Evolutionary conservation across 108 stramenopile species (phyloP), one percentile per base, ranked within the genome.

Genomic region (Skeletonema potamos): DNA sequence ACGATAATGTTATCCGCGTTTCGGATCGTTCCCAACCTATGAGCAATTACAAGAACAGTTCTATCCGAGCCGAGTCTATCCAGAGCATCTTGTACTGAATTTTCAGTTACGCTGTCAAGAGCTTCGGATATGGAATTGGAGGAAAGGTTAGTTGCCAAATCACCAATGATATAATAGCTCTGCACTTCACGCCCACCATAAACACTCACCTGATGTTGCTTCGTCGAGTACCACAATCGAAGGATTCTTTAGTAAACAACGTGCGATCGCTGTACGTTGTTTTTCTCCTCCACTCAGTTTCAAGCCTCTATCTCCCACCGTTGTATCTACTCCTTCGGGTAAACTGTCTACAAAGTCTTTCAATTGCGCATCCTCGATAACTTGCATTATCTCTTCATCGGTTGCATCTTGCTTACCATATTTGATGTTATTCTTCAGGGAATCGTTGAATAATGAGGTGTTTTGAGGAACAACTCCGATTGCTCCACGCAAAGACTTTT

Each of bases 1-100:
- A 99, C 99, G 61, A 98, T 72, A 72, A 99, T 99, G 62, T 98
- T 96, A 73, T 99, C 97, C 2, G 98, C 97, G 56, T 94, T 86
- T 56, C 92, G 87, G 65, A 98, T 93, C 11, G 99, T 99, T 29
- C 96, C 94, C 10, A 99, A 74, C 57, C 99, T 82, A 79, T 99
- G 99, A 0, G 99, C 99, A 79, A 99, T 98, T n/a, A 98, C 94
- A 37, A 99, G 46, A 17, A 89, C 89, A 9, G 99, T 99, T 6
- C 98, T 76, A 27, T 96, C 82, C 15, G 69, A 73, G 17, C 91
- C 92, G 33, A 98, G 76, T 18, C 87, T 77, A 84, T 99, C 97
- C 27, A 99, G 85, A 18, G 99, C 99, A 66, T 99, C 96, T 72
- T 99, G 97, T 15, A 98, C 93, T 22, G 84, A 84, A 33, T 83